These are phyloP conservation scores for Oryza officinalis DNA, from an alignment of 176 grass and related monocot genomes.

Conservation along the genomic window DNA sequence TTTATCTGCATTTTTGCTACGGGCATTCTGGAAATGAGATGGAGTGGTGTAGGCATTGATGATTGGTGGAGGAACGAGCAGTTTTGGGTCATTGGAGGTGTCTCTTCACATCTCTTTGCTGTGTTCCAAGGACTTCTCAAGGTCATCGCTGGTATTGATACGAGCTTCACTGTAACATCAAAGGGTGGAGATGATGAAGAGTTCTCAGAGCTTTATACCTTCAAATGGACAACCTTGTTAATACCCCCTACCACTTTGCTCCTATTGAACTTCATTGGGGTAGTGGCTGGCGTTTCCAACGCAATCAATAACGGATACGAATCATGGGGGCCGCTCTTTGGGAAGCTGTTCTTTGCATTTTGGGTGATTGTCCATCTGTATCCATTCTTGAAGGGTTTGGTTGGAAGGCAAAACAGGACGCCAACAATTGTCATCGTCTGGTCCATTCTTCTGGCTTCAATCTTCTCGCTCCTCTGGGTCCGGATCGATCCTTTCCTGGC, in stretches of 20 bases:
- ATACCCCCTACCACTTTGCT: slow-evolving; percentile 68
- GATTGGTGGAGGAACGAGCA: slow-evolving; percentile 86
- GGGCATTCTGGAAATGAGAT: slow-evolving; percentile 75
- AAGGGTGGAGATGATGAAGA: slow-evolving; percentile 69
- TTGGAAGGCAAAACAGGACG: slow-evolving; percentile 69
- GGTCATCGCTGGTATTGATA: slow-evolving; percentile 70
- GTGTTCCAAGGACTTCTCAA: slow-evolving; percentile 72
- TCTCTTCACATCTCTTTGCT: slow-evolving; percentile 66
- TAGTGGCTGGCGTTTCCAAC: slow-evolving; percentile 60
- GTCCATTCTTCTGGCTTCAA: slow-evolving; percentile 76
- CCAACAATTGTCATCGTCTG: slow-evolving; percentile 77
- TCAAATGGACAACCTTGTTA: slow-evolving; percentile 76
- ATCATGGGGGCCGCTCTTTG: slow-evolving; percentile 71
- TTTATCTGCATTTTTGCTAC: slow-evolving; percentile 71
- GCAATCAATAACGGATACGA: slow-evolving; percentile 78
- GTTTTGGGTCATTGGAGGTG: slow-evolving; percentile 79
- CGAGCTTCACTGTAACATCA: slow-evolving; percentile 71
- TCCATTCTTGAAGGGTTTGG: slow-evolving; percentile 75
- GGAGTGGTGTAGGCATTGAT: slow-evolving; percentile 67
- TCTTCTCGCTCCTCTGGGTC: slow-evolving; percentile 72
- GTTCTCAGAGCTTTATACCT: slow-evolving; percentile 69
- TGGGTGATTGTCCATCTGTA: slow-evolving; percentile 79
- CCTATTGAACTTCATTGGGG: slow-evolving; percentile 65
- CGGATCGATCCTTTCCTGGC: slow-evolving; percentile 64
- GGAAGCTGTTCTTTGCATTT: slow-evolving; percentile 76